Evolutionary conservation across 768 basidiomycete genomes (phyloP), one percentile per base, ranked within the genome.

Genomic region (Leccinellum rugosiceps): DNA sequence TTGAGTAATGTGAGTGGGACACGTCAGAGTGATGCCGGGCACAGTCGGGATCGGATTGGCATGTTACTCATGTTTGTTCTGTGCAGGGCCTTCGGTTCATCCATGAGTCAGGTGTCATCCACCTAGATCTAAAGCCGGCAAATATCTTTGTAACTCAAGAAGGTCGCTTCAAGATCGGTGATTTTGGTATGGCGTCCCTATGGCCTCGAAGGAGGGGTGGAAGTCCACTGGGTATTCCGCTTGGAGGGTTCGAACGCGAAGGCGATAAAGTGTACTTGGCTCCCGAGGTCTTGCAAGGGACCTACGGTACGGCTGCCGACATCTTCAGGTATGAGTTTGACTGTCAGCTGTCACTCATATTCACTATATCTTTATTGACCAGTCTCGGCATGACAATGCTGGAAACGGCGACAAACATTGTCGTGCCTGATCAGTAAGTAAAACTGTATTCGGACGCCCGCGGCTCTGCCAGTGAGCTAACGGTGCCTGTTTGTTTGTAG

Each of bases 211-310:
- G 78, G 0, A 65, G 58, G 13, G 63, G 72, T 32, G 72, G 66
- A 10, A 76, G 74, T 50, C 72, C 70, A 8, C 65, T 75, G 52
- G 81, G 78, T 8, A 58, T 64, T 8, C 50, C 64, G 7, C 63
- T 71, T 4, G 77, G 76, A 14, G 71, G 72, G n/a, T 94, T 98
- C 69, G 96, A 98, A 73, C 83, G 97, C 15, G 97, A 99, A 72
- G 97, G 97, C 6, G 97, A 99, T 74, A 90, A 98, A 71, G 80
- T 95, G 62, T 99, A 99, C 76, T 83, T 99, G 75, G 94, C 97
- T 41, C 93, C 93, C 11, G 97, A 99, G 76, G 91, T 98, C 43
- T 78, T 99, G 52, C 86, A 93, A 70, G 96, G 96, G 31, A 78
- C 78, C 55, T 99, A 98, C 73, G 87, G 94, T 66, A 91, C 87